Base-by-base conservation (phyloP, 2,329 filamentous ascomycete genomes). In the Cladosporium sp. region DNA sequence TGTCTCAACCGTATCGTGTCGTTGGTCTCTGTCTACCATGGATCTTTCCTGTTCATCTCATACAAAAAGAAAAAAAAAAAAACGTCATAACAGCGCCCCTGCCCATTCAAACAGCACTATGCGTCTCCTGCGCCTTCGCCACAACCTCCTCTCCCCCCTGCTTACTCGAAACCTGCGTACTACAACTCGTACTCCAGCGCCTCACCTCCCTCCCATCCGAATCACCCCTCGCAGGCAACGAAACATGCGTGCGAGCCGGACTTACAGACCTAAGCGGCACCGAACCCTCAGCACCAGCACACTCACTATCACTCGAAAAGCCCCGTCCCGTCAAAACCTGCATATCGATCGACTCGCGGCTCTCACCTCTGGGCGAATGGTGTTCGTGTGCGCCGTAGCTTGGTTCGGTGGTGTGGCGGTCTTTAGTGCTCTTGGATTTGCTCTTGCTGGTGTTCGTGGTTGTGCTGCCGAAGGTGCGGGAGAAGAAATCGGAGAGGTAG, bases 401-500 rank as follows among this genome's bases (percentile, higher is more conserved):
- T 7, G 16, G 13, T 38, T 9, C n/a, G 12, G 12, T 18, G n/a
- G n/a, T n/a, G n/a, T n/a, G n/a, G n/a, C n/a, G n/a, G n/a, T n/a
- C n/a, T n/a, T n/a, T n/a, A n/a, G 16, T 38, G 16, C 36, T 18
- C 11, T 7, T 47, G 7, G 16, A 30, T 2, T 7, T 39, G 11
- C 43, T 38, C 15, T 22, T 38, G 9, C 11, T 39, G 13, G 25
- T 12, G 11, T 38, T 20, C 5, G 29, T 9, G 5, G 22, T 5
- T 9, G 22, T 5, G 9, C 22, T 27, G 5, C 22, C 22, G 32
- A 15, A 16, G 7, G 32, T 35, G 7, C 32, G 13, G 12, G 35
- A 38, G 16, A 48, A 16, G 12, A 38, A 15, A 1, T 16, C 16
- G 16, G 45, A 40, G 11, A 64, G 53, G 33, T 64, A 64, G 13